Evolutionary conservation across 2,329 filamentous ascomycete genomes (phyloP), one percentile per base, ranked within the genome.

Genomic region (Aspergillus hiratsukae): DNA sequence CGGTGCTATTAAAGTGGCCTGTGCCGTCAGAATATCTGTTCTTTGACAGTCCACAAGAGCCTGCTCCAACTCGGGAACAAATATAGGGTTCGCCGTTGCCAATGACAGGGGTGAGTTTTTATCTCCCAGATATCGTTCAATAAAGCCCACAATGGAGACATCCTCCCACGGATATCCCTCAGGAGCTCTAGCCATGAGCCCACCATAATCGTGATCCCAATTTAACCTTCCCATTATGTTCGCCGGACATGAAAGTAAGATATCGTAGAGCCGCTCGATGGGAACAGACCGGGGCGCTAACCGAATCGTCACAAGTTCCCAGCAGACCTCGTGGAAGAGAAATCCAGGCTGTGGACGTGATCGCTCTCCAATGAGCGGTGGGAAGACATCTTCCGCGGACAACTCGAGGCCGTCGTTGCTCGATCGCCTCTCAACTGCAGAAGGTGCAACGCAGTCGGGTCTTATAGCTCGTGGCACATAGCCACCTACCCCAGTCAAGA

Each of bases 301-400:
- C 14, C 58, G 53, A 17, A 51, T 51, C 40, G 53, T 54, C 8
- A 66, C 51, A 10, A 64, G 14, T 52, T 56, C 45, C 64, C 64
- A 66, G 48, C 64, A 66, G 23, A 54, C 35, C 9, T 66, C 61
- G 56, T 66, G 62, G 31, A 66, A 58, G 5, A 58, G 49, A 49
- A 62, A 64, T 4, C 61, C 59, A 51, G 59, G 58, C 14, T 59
- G 28, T 3, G 54, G 52, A 21, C 31, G 49, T n/a, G 21, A 19
- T 17, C 28, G 45, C 14, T 27, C 23, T 9, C 55, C 54, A 23
- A 57, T 52, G 17, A 63, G 54, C 5, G 53, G 48, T 1, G 57
- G 54, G 11, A 62, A 59, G 10, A 28, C 46, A 48, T 66, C 64
- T n/a, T 54, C 48, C 8, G 25, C 21, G 1, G 55, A 49, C 17